phyloP scores from a whole-genome alignment of 148 eudicot genomes.

The Diospyros lotus region DNA sequence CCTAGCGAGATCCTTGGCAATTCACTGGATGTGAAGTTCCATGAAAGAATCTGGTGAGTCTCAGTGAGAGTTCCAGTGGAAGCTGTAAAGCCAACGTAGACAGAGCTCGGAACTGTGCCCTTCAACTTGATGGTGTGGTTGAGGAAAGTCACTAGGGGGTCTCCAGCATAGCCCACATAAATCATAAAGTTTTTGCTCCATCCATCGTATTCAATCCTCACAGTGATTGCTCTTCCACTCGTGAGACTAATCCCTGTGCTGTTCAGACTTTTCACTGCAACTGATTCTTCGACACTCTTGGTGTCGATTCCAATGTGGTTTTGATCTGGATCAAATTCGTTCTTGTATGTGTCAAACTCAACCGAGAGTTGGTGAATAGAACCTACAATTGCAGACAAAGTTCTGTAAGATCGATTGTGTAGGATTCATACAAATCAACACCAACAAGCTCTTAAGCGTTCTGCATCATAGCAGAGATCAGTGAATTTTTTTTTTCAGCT shows the following conservation, averaged over 20 bases:
- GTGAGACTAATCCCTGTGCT: slow-evolving; percentile 38
- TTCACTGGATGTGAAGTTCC: slow-evolving; percentile 46
- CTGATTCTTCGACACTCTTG: slow-evolving; percentile 30
- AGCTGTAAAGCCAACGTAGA: slow-evolving; percentile 61
- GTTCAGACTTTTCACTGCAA: slow-evolving; percentile 31
- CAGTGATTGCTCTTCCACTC: slow-evolving; percentile 46
- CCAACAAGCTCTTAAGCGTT: not conserved
- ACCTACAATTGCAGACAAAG: slow-evolving; percentile 10
- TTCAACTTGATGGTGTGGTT: slow-evolving; percentile 35
- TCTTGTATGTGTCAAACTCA: slow-evolving; percentile 68
- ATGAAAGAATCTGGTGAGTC: slow-evolving; percentile 50
- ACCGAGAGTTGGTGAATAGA: slow-evolving; percentile 36
- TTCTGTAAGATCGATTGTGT: not conserved
- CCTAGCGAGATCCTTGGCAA: slow-evolving; percentile 41
- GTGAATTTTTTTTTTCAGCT: not conserved
- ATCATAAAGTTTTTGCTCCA: slow-evolving; percentile 40
- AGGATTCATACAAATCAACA: no score
- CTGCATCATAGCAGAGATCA: not conserved
- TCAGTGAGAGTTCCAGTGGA: slow-evolving; percentile 53
- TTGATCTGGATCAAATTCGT: slow-evolving; percentile 52
- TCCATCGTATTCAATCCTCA: slow-evolving; percentile 53
- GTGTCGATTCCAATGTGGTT: slow-evolving; percentile 67
- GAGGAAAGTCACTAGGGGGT: slow-evolving; percentile 33
- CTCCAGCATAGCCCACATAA: slow-evolving; percentile 38
- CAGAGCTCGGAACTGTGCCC: slow-evolving; percentile 33